Evolutionary conservation across 495 filamentous ascomycete species (phyloP).

Genomic region (Apodospora peruviana): DNA sequence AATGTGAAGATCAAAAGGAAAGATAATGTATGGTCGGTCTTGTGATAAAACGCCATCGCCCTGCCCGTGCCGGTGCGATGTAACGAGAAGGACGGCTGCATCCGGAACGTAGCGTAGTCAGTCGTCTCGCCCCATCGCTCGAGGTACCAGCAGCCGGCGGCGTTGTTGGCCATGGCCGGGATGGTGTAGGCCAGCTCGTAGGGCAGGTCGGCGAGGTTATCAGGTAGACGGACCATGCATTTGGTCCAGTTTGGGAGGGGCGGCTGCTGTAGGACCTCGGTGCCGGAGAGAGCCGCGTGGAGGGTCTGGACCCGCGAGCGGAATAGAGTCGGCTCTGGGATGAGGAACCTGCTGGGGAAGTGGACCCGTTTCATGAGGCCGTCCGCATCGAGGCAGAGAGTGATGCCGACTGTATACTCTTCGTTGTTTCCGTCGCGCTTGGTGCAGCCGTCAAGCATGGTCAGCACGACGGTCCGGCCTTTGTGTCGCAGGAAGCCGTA

Average conservation of each 20-base stretch:
- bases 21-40: not conserved
- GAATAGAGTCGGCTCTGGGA: not conserved
- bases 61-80: slow-evolving; percentile 2
- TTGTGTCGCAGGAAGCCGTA: slow-evolving; percentile 7
- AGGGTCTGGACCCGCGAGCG: not conserved
- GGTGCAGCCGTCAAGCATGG: slow-evolving; percentile 7
- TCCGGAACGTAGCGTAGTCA: not conserved
- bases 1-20: slow-evolving; percentile 8
- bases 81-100: slow-evolving; percentile 5
- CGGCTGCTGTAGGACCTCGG: slow-evolving; percentile 6
- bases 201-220: slow-evolving; percentile 1
- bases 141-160: slow-evolving; percentile 5
- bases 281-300: slow-evolving; percentile 1
- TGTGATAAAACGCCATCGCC: slow-evolving; percentile 5
- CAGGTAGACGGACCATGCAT: slow-evolving; percentile 5
- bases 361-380: slow-evolving; percentile 8
- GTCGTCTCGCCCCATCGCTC: slow-evolving; percentile 4
- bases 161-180: not conserved
- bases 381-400: slow-evolving; percentile 3
- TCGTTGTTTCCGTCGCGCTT: not conserved
- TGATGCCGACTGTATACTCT: slow-evolving; percentile 7
- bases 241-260: slow-evolving; percentile 4
- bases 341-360: slow-evolving; percentile 5
- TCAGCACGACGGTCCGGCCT: not conserved
- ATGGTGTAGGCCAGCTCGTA: slow-evolving; percentile 8